Evolutionary conservation across 2,329 filamentous ascomycete genomes (phyloP), one percentile per base, ranked within the genome.

Genomic region (Aspergillus fumigatus): DNA sequence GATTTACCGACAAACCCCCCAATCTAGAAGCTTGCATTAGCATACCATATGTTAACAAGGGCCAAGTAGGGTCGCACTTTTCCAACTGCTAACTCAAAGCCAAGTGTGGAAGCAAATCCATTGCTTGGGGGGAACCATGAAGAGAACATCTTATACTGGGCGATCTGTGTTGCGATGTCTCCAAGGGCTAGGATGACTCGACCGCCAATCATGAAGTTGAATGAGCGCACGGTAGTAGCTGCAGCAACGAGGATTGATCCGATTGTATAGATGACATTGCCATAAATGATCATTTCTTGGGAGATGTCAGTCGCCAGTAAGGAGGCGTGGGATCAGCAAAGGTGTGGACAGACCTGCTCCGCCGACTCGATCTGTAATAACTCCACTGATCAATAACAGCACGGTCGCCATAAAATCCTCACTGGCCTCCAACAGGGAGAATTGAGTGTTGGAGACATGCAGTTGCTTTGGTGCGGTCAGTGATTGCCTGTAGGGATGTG

Each of bases 91-190:
- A 87, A 74, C 65, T 87, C 84, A 3, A 87, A 80, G 0, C 79
- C 84, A 0, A 87, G 74, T 0, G 84, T 87, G 0, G 83, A 84
- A 0, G 84, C 84, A 63, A 87, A 87, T 1, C 84, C 84, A 55
- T 82, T 79, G 7, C 77, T 83, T 0, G 84, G 84, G 0, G 84
- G 77, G 59, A 87, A 87, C 84, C 84, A 87, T 0, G 82, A 84
- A 0, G 82, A 84, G 62, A 87, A 87, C 59, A 87, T 80, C 58
- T 86, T 85, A 67, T 86, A 87, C 65, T 86, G 83, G 0, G 84
- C 84, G 29, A 86, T 77, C 61, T 87, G 84, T 0, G 84, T 87
- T 0, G 84, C 82, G 21, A 86, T 84, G 58, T 86, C 84, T n/a
- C 84, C 84, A 0, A 87, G 69, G 0, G 83, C 79, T 27, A 81